phyloP scores from a whole-genome alignment of 371 early-diverging fungal genomes.

The Umbelopsis sp. region DNA sequence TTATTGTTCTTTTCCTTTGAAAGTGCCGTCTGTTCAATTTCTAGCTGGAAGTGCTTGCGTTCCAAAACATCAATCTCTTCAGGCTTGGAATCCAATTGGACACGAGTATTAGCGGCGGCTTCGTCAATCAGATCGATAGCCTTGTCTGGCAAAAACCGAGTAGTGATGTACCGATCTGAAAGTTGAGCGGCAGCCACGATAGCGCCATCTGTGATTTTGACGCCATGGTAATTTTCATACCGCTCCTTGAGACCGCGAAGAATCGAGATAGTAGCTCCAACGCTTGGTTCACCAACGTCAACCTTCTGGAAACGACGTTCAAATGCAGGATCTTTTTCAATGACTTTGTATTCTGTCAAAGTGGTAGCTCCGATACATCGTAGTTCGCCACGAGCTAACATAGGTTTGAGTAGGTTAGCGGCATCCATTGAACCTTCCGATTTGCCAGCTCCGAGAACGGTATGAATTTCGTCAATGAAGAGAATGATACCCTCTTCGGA shows the following conservation, averaged over 20 bases:
- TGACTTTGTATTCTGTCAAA: constrained; percentile 79
- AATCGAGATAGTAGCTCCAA: constrained; percentile 83
- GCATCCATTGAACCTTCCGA: constrained; percentile 92
- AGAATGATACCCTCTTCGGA: constrained; percentile 90
- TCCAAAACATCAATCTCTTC: constrained; percentile 95
- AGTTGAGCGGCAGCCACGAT: constrained; percentile 81
- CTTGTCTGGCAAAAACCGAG: constrained; percentile 77
- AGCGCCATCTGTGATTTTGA: constrained; percentile 82
- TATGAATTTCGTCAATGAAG: constrained; percentile 99
- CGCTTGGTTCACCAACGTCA: constrained; percentile 80
- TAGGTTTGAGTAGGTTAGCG: constrained; percentile 92
- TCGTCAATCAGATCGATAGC: constrained; percentile 94
- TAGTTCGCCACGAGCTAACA: constrained; percentile 83
- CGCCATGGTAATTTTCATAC: constrained; percentile 87
- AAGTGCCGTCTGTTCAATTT: constrained; percentile 94
- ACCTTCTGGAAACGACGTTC: constrained; percentile 91
- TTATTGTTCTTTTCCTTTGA: constrained; percentile 89
- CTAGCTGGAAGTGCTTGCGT: constrained; percentile 87
- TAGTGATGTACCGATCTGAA: constrained; percentile 80
- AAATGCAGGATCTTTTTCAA: constrained; percentile 90
- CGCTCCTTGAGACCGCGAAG: constrained; percentile 84
- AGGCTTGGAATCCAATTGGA: constrained; percentile 95
- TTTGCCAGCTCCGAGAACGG: constrained; percentile 92
- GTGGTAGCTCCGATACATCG: constrained; percentile 94
- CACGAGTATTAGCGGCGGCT: constrained; percentile 93